These are phyloP conservation scores for Sarocladium kiliense DNA, from an alignment of 2,329 filamentous ascomycete genomes.

Conservation along the genomic window DNA sequence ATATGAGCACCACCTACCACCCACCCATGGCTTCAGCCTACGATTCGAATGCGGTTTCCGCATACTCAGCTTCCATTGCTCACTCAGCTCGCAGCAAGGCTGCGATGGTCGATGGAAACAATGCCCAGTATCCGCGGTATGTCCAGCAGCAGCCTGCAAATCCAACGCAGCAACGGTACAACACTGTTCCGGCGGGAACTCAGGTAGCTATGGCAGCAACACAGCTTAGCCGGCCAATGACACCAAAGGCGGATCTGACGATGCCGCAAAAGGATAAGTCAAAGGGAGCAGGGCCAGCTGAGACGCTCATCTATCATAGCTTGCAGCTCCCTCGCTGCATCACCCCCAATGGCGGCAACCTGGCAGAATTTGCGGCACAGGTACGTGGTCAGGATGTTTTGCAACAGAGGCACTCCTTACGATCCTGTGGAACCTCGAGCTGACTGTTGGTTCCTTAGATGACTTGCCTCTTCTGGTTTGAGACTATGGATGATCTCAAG, in stretches of 20 bases:
- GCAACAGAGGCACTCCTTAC: too few species aligned
- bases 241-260: constrained; percentile 9
- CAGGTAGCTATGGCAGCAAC: constrained; percentile 13
- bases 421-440: too few species aligned
- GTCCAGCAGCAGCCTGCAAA: constrained; percentile 15
- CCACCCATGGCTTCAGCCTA: constrained; percentile 38
- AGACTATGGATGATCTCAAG: constrained; percentile 74
- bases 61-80: constrained; percentile 29
- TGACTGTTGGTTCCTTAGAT: constrained; percentile 49
- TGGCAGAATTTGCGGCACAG: constrained; percentile 80
- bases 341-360: constrained; percentile 66
- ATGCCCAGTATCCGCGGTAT: constrained; percentile 26
- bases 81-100: constrained; percentile 28
- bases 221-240: constrained; percentile 11
- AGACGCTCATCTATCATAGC: constrained; percentile 49
- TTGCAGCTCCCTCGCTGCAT: constrained; percentile 73
- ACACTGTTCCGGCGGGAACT: constrained; percentile 7
- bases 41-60: constrained; percentile 38
- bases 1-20: constrained; percentile 50
- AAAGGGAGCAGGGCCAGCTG: constrained; percentile 12
- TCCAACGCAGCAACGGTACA: not conserved
- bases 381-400: too few species aligned
- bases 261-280: constrained; percentile 9
- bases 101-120: constrained; percentile 27
- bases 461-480: constrained; percentile 97